phyloP scores from a whole-genome alignment of 441 rosid species.

The Bocquillonia castaneifolia region DNA sequence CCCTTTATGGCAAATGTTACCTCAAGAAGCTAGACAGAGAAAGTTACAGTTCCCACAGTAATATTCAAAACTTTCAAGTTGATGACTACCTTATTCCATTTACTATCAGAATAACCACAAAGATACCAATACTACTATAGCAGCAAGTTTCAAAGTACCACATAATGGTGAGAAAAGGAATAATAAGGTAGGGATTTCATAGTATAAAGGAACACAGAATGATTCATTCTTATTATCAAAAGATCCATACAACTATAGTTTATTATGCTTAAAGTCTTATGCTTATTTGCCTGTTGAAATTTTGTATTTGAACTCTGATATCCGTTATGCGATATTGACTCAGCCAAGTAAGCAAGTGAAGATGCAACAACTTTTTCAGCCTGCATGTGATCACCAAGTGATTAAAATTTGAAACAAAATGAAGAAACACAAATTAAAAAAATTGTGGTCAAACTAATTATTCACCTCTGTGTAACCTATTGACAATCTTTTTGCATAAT shows the following conservation, averaged over 20 bases:
- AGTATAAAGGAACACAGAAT: background rate
- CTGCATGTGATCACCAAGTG: constrained; percentile 37
- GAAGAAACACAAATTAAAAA: background rate
- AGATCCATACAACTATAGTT: background rate
- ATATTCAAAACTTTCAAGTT: constrained; percentile 4
- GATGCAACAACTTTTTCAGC: constrained; percentile 82
- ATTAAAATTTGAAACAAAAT: constrained; percentile 10
- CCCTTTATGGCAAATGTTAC: background rate
- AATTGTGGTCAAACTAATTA: constrained; percentile 14
- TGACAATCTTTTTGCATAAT: constrained; percentile 84
- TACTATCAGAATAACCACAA: constrained; percentile 7
- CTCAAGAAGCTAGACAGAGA: background rate
- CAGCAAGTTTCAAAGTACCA: background rate
- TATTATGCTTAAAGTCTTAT: constrained; percentile 4
- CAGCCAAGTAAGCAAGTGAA: constrained; percentile 72
- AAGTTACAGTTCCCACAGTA: background rate
- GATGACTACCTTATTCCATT: background rate
- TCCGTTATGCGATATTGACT: constrained; percentile 34
- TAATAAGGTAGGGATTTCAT: constrained; percentile 2
- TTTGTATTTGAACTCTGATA: constrained; percentile 36
- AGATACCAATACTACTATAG: background rate
- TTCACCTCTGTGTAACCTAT: constrained; percentile 83
- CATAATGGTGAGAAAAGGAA: background rate
- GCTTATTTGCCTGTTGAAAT: constrained; percentile 69
- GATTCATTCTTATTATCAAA: background rate